phyloP scores from a whole-genome alignment of 1,284 basidiomycete genomes.

The Hemileia vastatrix region DNA sequence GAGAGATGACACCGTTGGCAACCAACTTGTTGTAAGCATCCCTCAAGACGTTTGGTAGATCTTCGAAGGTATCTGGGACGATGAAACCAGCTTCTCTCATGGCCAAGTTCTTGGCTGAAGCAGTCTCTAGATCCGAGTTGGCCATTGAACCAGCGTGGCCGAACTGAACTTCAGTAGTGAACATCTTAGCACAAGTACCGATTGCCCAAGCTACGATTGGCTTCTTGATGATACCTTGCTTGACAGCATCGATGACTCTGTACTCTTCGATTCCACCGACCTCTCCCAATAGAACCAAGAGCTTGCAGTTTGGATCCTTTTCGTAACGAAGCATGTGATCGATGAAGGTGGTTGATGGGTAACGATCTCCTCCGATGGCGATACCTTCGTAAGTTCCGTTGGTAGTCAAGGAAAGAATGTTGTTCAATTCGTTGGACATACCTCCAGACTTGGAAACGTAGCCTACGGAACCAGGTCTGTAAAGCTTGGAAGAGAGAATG shows the following conservation, averaged over 20 bases:
- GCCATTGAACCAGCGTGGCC: conserved; percentile 97
- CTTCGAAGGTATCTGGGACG: conserved; percentile 97
- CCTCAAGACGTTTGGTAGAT: conserved; percentile 73
- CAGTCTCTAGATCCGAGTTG: conserved; percentile 92
- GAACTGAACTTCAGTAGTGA: conserved; percentile 96
- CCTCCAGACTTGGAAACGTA: conserved; percentile 99
- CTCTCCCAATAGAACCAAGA: conserved; percentile 97
- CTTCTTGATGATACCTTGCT: conserved; percentile 86
- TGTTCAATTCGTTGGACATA: conserved; percentile 99
- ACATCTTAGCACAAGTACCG: conserved; percentile 99
- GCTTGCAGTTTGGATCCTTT: conserved; percentile 92
- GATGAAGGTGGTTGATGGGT: conserved; percentile 96
- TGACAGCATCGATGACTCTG: conserved; percentile 95
- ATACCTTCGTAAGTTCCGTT: conserved; percentile 99
- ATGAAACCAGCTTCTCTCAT: conserved; percentile 94
- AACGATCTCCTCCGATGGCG: conserved; percentile 97
- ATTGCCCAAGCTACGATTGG: conserved; percentile 99
- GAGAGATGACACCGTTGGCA: conserved; percentile 57
- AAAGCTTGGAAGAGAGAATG: conserved; percentile 96
- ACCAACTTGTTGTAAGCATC: conserved; percentile 80
- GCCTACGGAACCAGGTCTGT: conserved; percentile 91
- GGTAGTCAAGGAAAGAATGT: conserved; percentile 91
- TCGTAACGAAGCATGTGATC: conserved; percentile 97
- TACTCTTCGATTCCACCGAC: conserved; percentile 98
- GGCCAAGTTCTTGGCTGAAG: conserved; percentile 89